A percentile compares a stretch with the other conserved stretches of the same genome.
phyloP scores from a whole-genome alignment of 2,329 filamentous ascomycete species.

The Botrytis pseudocinerea region DNA sequence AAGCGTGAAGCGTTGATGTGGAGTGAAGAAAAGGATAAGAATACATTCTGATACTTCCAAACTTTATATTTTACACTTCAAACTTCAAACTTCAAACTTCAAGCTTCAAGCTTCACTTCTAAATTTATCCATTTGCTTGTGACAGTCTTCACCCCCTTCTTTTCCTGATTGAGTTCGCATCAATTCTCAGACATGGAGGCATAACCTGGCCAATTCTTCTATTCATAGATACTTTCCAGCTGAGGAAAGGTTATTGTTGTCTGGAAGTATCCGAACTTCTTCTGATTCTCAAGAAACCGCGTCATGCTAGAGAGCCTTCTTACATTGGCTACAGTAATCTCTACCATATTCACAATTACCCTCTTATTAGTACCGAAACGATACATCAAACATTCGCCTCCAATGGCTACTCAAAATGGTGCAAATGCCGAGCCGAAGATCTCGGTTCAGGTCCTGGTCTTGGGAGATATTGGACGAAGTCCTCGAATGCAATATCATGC shows the following conservation, averaged over 20 bases:
- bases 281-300: conserved; percentile 20
- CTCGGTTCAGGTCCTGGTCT: conserved; percentile 79
- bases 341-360: conserved; percentile 40
- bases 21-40: too few relatives aligned
- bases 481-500: conserved; percentile 99
- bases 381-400: conserved; percentile 44
- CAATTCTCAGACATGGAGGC: conserved; percentile 8
- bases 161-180: not conserved
- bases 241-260: not conserved
- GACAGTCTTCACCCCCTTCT: not conserved
- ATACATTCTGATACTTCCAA: not conserved
- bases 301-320: conserved; percentile 38
- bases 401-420: conserved; percentile 32
- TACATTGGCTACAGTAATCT: conserved; percentile 37
- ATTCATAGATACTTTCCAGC: conserved; percentile 13
- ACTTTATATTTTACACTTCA: too few relatives aligned
- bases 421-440: conserved; percentile 43
- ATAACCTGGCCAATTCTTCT: not conserved
- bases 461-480: conserved; percentile 93
- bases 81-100: not conserved
- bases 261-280: not conserved
- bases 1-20: not conserved
- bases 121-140: not conserved
- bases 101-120: not conserved
- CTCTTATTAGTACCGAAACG: conserved; percentile 43